Conservation (phyloP, 257 asterid genomes). For the Anisodus tanguticus region DNA sequence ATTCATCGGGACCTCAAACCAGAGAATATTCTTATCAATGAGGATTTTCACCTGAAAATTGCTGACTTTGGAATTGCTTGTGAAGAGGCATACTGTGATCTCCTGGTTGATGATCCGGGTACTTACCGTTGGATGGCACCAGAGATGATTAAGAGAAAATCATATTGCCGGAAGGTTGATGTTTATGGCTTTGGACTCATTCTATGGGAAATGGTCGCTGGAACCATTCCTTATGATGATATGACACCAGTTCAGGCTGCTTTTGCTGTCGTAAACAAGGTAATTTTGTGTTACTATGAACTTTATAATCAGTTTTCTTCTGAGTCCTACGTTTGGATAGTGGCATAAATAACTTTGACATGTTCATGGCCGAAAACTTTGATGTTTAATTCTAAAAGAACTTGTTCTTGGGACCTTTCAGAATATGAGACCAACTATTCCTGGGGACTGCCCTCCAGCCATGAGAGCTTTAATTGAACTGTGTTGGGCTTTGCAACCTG, state of each 20-base stretch:
- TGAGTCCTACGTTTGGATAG: not conserved
- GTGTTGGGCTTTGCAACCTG: conserved; percentile 85
- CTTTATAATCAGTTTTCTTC: not conserved
- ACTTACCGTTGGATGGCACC: conserved; percentile 96
- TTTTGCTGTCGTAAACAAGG: conserved; percentile 80
- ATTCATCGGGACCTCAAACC: conserved; percentile 81
- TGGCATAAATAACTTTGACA: not conserved
- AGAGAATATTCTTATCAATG: conserved; percentile 62
- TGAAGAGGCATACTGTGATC: conserved; percentile 68
- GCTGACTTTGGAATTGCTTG: conserved; percentile 85
- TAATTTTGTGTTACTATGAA: conserved; percentile 26
- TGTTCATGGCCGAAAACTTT: not conserved
- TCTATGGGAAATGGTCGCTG: conserved; percentile 71
- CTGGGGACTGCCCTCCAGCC: conserved; percentile 64
- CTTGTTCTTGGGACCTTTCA: conserved; percentile 39
- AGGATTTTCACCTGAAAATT: conserved; percentile 61
- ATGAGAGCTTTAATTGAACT: conserved; percentile 81
- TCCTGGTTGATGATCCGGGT: conserved; percentile 71
- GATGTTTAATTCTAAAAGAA: conserved; percentile 15
- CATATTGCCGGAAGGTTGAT: conserved; percentile 63
- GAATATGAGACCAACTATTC: conserved; percentile 76
- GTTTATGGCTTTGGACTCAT: conserved; percentile 76
- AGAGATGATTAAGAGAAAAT: conserved; percentile 69
- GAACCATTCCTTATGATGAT: conserved; percentile 68
- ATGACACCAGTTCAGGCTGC: conserved; percentile 86